Evolutionary conservation across 2,329 filamentous ascomycete genomes (phyloP).

Genomic region (Trichoderma simmonsii): DNA sequence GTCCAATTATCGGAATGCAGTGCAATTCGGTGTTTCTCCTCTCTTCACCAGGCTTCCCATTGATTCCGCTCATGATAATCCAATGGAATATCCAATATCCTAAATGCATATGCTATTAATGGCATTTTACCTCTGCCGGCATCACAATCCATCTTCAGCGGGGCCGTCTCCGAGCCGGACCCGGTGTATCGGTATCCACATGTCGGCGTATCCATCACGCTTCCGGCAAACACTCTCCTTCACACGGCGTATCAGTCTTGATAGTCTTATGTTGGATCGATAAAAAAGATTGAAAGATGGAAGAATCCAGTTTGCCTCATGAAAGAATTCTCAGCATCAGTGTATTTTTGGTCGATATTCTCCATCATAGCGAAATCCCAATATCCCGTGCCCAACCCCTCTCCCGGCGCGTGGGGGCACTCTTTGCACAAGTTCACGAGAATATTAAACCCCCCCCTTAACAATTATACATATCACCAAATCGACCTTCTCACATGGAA

Average conservation of each 20-base stretch:
- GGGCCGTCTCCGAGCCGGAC: neutral
- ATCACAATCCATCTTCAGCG: neutral
- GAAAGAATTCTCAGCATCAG: neutral
- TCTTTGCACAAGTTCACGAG: neutral
- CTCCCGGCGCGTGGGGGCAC: neutral
- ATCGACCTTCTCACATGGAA: neutral
- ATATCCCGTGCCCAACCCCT: neutral
- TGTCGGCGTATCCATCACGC: neutral
- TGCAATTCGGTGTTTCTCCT: neutral
- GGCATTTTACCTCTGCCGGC: neutral
- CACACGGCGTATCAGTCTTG: neutral
- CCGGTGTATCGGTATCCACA: neutral
- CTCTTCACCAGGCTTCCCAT: neutral
- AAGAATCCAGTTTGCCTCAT: neutral
- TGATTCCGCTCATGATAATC: neutral
- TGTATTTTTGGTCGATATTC: neutral
- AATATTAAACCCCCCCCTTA: neutral
- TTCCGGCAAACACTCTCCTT: neutral
- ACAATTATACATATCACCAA: neutral
- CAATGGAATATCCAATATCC: neutral
- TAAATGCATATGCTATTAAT: neutral
- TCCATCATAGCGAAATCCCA: neutral
- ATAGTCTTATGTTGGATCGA: neutral
- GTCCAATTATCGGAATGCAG: neutral
- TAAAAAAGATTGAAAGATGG: fast-evolving